A percentile compares a stretch with the other conserved stretches of the same genome.
Conservation (phyloP, 345 rosid genomes). For the Pistacia integerrima region DNA sequence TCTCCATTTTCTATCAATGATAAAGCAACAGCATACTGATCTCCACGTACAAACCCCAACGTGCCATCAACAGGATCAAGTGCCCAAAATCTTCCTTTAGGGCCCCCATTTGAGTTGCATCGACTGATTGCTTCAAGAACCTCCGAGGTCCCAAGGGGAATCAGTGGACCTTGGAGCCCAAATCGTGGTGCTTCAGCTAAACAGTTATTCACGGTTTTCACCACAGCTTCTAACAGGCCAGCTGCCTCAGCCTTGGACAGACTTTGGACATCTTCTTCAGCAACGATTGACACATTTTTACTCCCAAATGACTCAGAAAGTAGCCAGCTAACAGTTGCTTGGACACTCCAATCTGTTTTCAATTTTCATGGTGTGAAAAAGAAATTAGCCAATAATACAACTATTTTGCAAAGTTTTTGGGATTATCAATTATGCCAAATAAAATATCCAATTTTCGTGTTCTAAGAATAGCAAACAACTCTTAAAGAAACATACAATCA, state of each 20-base stretch:
- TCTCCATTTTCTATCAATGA: conserved; percentile 56
- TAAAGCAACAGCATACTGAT: conserved; percentile 60
- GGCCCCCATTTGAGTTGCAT: conserved; percentile 47
- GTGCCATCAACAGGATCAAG: conserved; percentile 66
- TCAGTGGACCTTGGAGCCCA: conserved; percentile 42
- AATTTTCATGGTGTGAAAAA: conserved; percentile 14
- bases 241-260: conserved; percentile 34
- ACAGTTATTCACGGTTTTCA: conserved; percentile 44
- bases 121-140: conserved; percentile 51
- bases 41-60: conserved; percentile 57
- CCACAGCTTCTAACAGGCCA: conserved; percentile 39
- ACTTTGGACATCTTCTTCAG: conserved; percentile 53
- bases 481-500: not conserved
- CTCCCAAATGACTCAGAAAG: conserved; percentile 44
- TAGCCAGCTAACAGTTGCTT: conserved; percentile 58
- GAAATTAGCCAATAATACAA: conserved; percentile 17
- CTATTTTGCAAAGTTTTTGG: not conserved
- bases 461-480: not conserved
- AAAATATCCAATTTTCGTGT: not conserved
- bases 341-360: conserved; percentile 58
- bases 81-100: conserved; percentile 50
- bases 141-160: conserved; percentile 35
- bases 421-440: not conserved
- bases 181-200: conserved; percentile 46
- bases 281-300: conserved; percentile 43